Base-by-base conservation (phyloP, 192 early-diverging fungal species). In the Linnemannia zychae region DNA sequence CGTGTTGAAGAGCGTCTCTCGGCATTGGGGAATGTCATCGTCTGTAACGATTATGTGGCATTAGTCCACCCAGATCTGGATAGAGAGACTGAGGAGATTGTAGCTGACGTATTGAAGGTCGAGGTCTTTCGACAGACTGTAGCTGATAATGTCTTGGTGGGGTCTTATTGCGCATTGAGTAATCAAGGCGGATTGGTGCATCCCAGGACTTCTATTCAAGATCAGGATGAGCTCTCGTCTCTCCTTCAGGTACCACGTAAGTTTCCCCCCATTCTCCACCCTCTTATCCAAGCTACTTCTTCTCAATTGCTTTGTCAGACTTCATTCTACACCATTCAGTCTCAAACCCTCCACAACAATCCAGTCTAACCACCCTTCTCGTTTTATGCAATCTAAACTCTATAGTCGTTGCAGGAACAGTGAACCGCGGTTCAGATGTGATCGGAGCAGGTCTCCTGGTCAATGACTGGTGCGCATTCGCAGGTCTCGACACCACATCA, bases 41-140 rank as follows among this genome's bases (percentile, higher is more conserved):
- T 96, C 22, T 99, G 98, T 90, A 99, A 99, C 84, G 98, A 99
- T 86, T 98, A 99, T 84, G 97, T 98, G 46, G 98, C 98, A 4
- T 90, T 99, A 11, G 97, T 99, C 15, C 98, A 99, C 78, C 98
- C 98, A 22, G 98, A 99, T 79, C 92, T 99, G 72, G 98, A 99
- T 88, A 89, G 96, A 70, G 98, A 99, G 83, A 99, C 98, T 4
- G 98, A 99, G 85, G 98, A 99, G 80, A 98, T 99, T 72, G 98
- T 99, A 89, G 96, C 96, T 22, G 98, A 99, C 88, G 95, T 95
- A 24, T 91, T 99, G 36, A 93, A 95, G 63, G 98, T 99, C 24
- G 98, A 99, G 86, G 98, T 99, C 17, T 99, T 99, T 88, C 90
- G 98, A 74, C 97, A 99, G 86, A 99, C 98, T 11, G 90, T 99